A percentile compares a stretch with the other conserved stretches of the same genome.
Evolutionary conservation across 352 stramenopile genomes (phyloP).

Genomic region (Phytophthora syringae): DNA sequence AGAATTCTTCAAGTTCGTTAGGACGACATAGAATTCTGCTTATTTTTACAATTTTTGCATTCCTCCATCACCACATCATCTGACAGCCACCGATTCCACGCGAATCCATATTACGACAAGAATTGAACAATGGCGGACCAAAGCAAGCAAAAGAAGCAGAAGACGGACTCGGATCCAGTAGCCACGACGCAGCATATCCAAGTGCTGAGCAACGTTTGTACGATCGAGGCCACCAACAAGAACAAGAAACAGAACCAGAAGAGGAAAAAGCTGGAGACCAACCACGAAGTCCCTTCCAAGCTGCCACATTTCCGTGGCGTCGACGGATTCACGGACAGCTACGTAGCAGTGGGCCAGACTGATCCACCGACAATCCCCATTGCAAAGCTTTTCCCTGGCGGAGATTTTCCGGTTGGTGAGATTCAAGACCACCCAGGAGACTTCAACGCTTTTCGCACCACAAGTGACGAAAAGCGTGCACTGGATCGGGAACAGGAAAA

Average conservation of each 20-base stretch:
- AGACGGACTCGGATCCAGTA: not conserved
- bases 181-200: not conserved
- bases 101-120: not conserved
- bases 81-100: not conserved
- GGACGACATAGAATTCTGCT: no score
- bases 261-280: not conserved
- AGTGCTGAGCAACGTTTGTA: not conserved
- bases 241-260: not conserved
- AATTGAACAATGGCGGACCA: not conserved
- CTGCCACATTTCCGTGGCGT: conserved; percentile 72
- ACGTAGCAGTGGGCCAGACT: conserved; percentile 94
- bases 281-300: conserved; percentile 41
- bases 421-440: conserved; percentile 93
- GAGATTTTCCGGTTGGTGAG: conserved; percentile 91
- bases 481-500: conserved; percentile 78
- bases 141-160: not conserved
- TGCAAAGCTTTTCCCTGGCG: conserved; percentile 61
- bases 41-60: no score
- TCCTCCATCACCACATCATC: no score
- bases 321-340: conserved; percentile 93
- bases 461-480: conserved; percentile 83
- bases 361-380: conserved; percentile 95
- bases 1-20: no score
- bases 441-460: conserved; percentile 92
- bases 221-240: not conserved